These are phyloP conservation scores for Chlorencoelia australis DNA, from an alignment of 2,329 filamentous ascomycete genomes.

Conservation along the genomic window DNA sequence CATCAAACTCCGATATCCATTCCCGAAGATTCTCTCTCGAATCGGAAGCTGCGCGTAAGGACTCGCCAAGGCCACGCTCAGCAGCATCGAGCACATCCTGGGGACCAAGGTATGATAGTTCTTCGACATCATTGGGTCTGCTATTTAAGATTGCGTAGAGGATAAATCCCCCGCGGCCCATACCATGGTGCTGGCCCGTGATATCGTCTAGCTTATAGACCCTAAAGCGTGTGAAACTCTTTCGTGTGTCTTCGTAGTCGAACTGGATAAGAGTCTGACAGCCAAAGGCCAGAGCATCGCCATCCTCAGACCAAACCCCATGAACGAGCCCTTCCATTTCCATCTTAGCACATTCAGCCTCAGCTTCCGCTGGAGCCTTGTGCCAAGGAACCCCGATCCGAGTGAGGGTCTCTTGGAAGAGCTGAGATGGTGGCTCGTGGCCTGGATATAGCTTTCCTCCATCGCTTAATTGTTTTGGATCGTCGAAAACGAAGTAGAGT, in stretches of 20 bases:
- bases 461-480: conserved; percentile 2
- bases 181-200: conserved; percentile 3
- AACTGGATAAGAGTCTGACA: conserved; percentile 31
- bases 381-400: conserved; percentile 73
- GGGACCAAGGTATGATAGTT: neutral
- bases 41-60: conserved; percentile 3
- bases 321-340: conserved; percentile 74
- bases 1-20: conserved; percentile 1
- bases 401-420: conserved; percentile 5
- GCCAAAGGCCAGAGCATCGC: conserved; percentile 92
- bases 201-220: conserved; percentile 3
- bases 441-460: conserved; percentile 5
- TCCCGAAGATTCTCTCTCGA: neutral
- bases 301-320: conserved; percentile 85
- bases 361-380: conserved; percentile 83
- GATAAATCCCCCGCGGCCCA: conserved; percentile 7
- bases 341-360: conserved; percentile 82
- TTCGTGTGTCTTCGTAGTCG: neutral
- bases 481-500: conserved; percentile 10
- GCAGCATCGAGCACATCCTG: conserved; percentile 6
- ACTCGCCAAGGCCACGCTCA: conserved; percentile 3
- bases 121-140: conserved; percentile 1
- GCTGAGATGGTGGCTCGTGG: conserved; percentile 4
- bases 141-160: conserved; percentile 8
- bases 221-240: conserved; percentile 5